A percentile compares a stretch with the other conserved stretches of the same genome.
phyloP scores from a whole-genome alignment of 371 early-diverging fungal species.

The Coemansia sp. region DNA sequence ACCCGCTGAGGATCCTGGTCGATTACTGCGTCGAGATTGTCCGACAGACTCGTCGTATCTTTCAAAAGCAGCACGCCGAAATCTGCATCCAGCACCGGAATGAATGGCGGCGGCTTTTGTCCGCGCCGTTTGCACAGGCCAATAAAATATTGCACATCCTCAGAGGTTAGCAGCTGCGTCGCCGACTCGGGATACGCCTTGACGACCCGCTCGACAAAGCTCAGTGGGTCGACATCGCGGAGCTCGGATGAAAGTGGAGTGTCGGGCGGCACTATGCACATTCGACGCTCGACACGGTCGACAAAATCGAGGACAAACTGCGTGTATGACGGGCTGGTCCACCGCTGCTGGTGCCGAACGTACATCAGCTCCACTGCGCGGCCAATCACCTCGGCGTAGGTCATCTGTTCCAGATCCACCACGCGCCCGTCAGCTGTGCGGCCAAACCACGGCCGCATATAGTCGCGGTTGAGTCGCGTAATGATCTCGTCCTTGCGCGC shows the following conservation, averaged over 20 bases:
- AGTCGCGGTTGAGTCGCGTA: constrained; percentile 81
- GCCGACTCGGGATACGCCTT: constrained; percentile 75
- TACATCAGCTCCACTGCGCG: constrained; percentile 85
- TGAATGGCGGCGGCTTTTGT: constrained; percentile 91
- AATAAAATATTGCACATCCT: constrained; percentile 89
- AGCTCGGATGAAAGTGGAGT: too few species aligned
- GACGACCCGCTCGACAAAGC: constrained; percentile 67
- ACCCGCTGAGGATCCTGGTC: constrained; percentile 88
- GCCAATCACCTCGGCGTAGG: constrained; percentile 81
- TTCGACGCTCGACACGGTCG: constrained; percentile 86
- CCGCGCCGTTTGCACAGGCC: constrained; percentile 77
- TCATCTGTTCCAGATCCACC: constrained; percentile 88
- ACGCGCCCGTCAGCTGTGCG: constrained; percentile 72
- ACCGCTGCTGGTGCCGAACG: constrained; percentile 70
- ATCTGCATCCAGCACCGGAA: constrained; percentile 60
- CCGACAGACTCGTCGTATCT: constrained; percentile 91
- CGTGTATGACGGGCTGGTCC: constrained; percentile 79
- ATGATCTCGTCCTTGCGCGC: constrained; percentile 92
- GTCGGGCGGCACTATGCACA: constrained; percentile 29
- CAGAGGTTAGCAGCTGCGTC: constrained; percentile 81
- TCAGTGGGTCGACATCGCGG: constrained; percentile 49
- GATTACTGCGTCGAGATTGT: constrained; percentile 84
- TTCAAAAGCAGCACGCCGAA: constrained; percentile 76
- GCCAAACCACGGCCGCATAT: constrained; percentile 84
- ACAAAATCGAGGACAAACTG: constrained; percentile 82